Evolutionary conservation across 1,284 basidiomycete species (phyloP), one percentile per base, ranked within the genome.

Genomic region (Austroboletus novae-zelandiae): DNA sequence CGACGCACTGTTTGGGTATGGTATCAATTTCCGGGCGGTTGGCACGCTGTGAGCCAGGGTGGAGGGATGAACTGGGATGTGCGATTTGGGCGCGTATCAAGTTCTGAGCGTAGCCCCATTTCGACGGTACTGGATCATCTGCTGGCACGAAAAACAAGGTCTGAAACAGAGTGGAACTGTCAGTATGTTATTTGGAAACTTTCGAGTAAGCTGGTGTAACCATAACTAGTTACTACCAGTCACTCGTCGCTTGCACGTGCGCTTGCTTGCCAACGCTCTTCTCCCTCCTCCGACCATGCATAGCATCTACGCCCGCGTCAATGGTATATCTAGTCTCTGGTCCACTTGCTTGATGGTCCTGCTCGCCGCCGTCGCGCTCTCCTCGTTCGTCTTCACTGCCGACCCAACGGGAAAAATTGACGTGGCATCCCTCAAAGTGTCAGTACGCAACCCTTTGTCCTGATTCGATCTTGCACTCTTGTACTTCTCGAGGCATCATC

Each of bases 321-420:
- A 88, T 71, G 88, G 86, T 67, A 66, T 83, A 58, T 86, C 85
- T 18, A 84, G 86, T 6, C 74, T 89, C 46, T 74, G 90, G 51
- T 89, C 91, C 7, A 84, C 86, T n/a, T 90, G 87, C 61, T 67
- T 87, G 54, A 86, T 93, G 79, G 78, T 74, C 0, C 74, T 95
- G n/a, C 75, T 94, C 32, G 81, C 74, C 0, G 79, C 83, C 47
- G 79, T 94, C 47, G 81, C 93, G 0, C 64, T 91, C 2, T 84
- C 87, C 7, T 83, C 81, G 10, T 78, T 87, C 53, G 47, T 89
- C 35, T 83, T 90, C 62, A 77, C 75, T 9, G 75, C 81, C 15
- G 69, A 81, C 41, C 77, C 86, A 1, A 75, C 76, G 39, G 86
- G 83, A 25, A 66, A 70, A 10, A 57, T 94, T 14, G 70, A 74